phyloP scores from a whole-genome alignment of 148 eudicot genomes.

The Nepenthes mirabilis region DNA sequence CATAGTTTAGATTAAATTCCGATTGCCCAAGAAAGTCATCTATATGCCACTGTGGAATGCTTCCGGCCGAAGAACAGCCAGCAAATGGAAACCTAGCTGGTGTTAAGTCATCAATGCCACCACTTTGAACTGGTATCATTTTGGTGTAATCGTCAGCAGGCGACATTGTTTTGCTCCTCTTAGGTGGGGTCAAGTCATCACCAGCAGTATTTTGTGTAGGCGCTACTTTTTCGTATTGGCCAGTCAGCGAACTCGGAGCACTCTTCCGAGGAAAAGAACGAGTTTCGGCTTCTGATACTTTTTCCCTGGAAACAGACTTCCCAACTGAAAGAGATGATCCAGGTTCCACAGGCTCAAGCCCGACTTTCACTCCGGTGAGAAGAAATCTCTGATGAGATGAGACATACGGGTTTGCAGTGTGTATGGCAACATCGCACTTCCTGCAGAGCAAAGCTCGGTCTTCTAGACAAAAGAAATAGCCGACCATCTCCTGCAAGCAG shows the following conservation, averaged over 20 bases:
- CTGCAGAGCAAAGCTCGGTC: slow-evolving; percentile 90
- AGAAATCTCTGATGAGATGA: slow-evolving; percentile 77
- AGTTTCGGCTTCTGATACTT: slow-evolving; percentile 26
- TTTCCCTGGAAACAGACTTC: slow-evolving; percentile 29
- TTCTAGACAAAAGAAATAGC: slow-evolving; percentile 92
- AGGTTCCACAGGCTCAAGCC: slow-evolving; percentile 41
- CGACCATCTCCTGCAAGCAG: slow-evolving; percentile 62
- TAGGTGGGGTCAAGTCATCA: slow-evolving; percentile 32
- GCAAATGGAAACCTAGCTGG: slow-evolving; percentile 28
- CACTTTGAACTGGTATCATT: slow-evolving; percentile 18
- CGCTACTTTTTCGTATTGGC: slow-evolving; percentile 15
- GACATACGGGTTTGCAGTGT: slow-evolving; percentile 55
- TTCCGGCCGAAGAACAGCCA: slow-evolving; percentile 50
- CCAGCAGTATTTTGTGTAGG: slow-evolving; percentile 23
- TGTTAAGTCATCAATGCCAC: slow-evolving; percentile 26
- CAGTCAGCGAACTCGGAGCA: slow-evolving; percentile 21
- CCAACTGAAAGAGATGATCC: slow-evolving; percentile 36
- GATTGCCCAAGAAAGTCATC: slow-evolving; percentile 50
- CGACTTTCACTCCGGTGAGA: slow-evolving; percentile 87
- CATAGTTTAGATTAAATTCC: slow-evolving; percentile 38
- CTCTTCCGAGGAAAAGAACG: slow-evolving; percentile 16
- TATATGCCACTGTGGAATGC: slow-evolving; percentile 44
- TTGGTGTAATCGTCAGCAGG: slow-evolving; percentile 20
- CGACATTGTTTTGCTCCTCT: slow-evolving; percentile 19
- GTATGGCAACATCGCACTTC: slow-evolving; percentile 83